Conservation (phyloP, 257 asterid species). For the Capsicum rhomboideum region DNA sequence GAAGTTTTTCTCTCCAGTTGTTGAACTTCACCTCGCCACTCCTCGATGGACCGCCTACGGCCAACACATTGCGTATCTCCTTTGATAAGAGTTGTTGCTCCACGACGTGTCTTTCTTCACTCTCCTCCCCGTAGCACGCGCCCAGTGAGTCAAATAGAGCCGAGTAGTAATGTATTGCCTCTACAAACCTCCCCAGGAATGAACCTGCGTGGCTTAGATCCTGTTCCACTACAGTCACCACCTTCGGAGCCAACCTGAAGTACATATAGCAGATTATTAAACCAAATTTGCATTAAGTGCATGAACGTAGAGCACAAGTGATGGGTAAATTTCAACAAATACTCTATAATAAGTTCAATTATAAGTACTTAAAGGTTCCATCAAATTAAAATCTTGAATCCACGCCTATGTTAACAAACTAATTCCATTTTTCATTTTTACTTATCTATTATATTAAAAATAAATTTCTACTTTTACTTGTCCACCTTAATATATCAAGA, state of each 20-base stretch:
- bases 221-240: slow-evolving; percentile 93
- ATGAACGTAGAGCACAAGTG: background rate
- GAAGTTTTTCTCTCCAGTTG: slow-evolving; percentile 92
- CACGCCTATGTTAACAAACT: too few relatives aligned
- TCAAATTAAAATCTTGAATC: background rate
- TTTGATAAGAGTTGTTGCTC: slow-evolving; percentile 86
- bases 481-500: too few relatives aligned
- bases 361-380: background rate
- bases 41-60: slow-evolving; percentile 77
- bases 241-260: slow-evolving; percentile 82
- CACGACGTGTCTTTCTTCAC: slow-evolving; percentile 86
- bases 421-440: too few relatives aligned
- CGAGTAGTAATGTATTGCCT: slow-evolving; percentile 94
- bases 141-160: slow-evolving; percentile 92
- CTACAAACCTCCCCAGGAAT: slow-evolving; percentile 85
- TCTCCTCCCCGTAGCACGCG: slow-evolving; percentile 96
- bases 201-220: slow-evolving; percentile 96
- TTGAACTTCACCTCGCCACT: slow-evolving; percentile 66
- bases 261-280: background rate
- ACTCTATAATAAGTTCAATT: background rate
- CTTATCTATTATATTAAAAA: too few relatives aligned
- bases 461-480: too few relatives aligned
- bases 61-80: slow-evolving; percentile 78
- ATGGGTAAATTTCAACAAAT: background rate
- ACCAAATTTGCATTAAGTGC: background rate